Evolutionary conservation across 1,139 yeast species (phyloP).

Genomic region (Sugiyamaella sp.): DNA sequence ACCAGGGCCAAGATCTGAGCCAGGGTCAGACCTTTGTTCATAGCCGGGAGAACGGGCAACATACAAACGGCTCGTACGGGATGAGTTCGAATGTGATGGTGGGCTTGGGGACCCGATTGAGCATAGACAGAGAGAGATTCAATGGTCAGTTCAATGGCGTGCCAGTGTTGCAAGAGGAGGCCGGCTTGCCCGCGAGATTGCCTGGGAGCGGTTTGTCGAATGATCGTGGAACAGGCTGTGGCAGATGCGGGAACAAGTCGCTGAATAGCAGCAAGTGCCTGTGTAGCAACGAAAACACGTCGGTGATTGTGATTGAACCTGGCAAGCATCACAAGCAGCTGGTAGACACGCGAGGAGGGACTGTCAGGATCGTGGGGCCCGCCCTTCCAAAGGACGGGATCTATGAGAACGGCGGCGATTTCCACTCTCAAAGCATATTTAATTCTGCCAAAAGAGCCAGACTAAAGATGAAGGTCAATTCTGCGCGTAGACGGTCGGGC

Average conservation of each 20-base stretch:
- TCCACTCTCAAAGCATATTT: neutral
- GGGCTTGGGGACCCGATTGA: no score
- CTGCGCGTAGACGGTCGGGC: neutral
- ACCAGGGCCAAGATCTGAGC: no score
- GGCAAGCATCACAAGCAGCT: slow-evolving; percentile 32
- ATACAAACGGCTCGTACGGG: no score
- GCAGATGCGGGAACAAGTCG: slow-evolving; percentile 4
- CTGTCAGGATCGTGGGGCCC: slow-evolving; percentile 29
- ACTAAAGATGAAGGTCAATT: slow-evolving; percentile 17
- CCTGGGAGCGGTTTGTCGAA: neutral
- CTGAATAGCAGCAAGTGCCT: slow-evolving; percentile 1
- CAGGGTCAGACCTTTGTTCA: no score
- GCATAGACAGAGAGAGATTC: no score
- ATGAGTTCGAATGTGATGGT: no score
- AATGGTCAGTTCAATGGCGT: no score
- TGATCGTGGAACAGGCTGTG: neutral
- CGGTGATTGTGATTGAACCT: slow-evolving; percentile 32
- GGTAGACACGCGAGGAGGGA: slow-evolving; percentile 35
- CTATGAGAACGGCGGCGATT: neutral
- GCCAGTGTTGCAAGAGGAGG: no score
- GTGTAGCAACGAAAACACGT: slow-evolving; percentile 15
- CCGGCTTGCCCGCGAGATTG: no score
- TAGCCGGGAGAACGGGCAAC: no score
- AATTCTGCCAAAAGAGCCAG: slow-evolving; percentile 19
- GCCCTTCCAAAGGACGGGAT: slow-evolving; percentile 9